Evolutionary conservation across 306 rosid species (phyloP), one percentile per base, ranked within the genome.

Genomic region (Prosopis cineraria): DNA sequence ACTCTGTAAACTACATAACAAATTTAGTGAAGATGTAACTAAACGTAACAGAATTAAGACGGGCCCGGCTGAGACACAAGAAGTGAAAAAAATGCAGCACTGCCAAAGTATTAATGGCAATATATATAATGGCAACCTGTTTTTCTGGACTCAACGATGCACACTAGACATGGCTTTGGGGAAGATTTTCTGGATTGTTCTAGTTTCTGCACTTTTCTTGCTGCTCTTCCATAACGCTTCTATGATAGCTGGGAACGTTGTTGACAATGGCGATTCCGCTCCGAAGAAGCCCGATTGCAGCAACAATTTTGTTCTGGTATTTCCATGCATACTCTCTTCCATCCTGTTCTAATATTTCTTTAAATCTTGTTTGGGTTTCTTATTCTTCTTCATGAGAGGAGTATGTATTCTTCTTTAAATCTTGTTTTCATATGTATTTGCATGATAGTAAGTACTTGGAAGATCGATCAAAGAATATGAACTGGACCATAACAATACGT

Each of bases 221-320:
- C 69, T 88, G 80, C 82, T 87, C n/a, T n/a, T n/a, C 34, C 71
- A 45, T 39, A 11, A 56, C 43, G 65, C 82, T 56, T 77, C 85
- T 19, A 93, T 85, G 0, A 50, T 56, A 58, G 94, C 91, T 50
- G 99, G 97, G 45, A 97, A 93, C 84, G 90, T 87, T 50, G 91
- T 88, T 72, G 94, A 91, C 41, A 91, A 87, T 66, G 98, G 90
- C 41, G 87, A 90, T 77, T 86, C 84, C 37, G 81, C 96, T 80
- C 99, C 98, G 44, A 93, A 90, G 86, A 91, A 91, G 80, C 97
- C 98, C n/a, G 96, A 98, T 66, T 93, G 97, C 75, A 90, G 70
- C 67, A 95, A 95, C 81, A 84, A 87, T 80, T 93, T 95, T 73
- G 96, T 95, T 86, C 84, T 95, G 90, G 99, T 95, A 84, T 78